phyloP scores from a whole-genome alignment of 192 early-diverging fungal genomes.

The Coemansia sp. region DNA sequence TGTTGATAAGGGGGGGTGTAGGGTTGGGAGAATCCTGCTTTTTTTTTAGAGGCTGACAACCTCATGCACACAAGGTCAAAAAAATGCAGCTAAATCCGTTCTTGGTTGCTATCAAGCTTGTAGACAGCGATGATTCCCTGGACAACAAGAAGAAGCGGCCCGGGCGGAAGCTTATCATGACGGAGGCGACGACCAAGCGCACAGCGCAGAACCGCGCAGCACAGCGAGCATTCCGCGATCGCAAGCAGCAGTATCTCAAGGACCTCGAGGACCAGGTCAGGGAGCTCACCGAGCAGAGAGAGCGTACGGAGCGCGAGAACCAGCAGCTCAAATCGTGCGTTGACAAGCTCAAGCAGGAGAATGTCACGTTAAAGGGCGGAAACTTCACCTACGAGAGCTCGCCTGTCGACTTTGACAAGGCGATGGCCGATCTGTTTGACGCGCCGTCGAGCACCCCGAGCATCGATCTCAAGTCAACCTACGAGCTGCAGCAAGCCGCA shows the following conservation, averaged over 20 bases:
- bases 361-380: slow-evolving; percentile 28
- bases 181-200: slow-evolving; percentile 62
- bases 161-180: slow-evolving; percentile 63
- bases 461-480: slow-evolving; percentile 23
- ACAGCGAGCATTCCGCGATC: slow-evolving; percentile 87
- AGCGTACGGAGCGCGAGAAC: slow-evolving; percentile 55
- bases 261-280: slow-evolving; percentile 74
- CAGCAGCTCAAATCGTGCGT: slow-evolving; percentile 33
- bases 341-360: slow-evolving; percentile 43
- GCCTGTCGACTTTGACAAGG: slow-evolving; percentile 43
- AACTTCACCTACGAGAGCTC: slow-evolving; percentile 43
- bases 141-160: slow-evolving; percentile 59
- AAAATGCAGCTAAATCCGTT: neutral
- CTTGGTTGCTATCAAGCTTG: neutral
- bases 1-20: neutral
- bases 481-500: slow-evolving; percentile 44
- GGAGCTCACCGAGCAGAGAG: slow-evolving; percentile 62
- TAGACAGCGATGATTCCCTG: slow-evolving; percentile 17
- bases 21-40: neutral
- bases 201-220: slow-evolving; percentile 89
- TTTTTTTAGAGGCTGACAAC: neutral
- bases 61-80: neutral
- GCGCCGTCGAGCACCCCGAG: slow-evolving; percentile 6
- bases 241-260: slow-evolving; percentile 77
- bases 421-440: slow-evolving; percentile 40